Evolutionary conservation across 129 eudicot genomes (phyloP).

Genomic region (Arctium lappa): DNA sequence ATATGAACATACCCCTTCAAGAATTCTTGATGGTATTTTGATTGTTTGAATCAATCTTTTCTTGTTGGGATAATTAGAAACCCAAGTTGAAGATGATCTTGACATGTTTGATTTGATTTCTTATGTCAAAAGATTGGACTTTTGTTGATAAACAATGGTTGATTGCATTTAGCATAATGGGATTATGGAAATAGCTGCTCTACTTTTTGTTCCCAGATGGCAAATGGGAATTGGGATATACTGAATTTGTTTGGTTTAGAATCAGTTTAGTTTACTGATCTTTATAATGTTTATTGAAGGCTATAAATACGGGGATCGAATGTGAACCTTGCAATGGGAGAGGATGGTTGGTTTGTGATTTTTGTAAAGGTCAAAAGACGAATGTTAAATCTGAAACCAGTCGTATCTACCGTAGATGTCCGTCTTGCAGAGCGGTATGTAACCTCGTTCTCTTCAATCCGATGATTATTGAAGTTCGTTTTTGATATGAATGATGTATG

Average conservation of each 20-base stretch:
- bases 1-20: not conserved
- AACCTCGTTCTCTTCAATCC: not conserved
- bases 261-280: not conserved
- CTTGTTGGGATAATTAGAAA: not conserved
- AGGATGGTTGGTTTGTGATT: constrained; percentile 93
- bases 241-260: not conserved
- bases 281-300: not conserved
- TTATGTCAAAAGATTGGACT: not conserved
- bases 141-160: not conserved
- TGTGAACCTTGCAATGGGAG: constrained; percentile 86
- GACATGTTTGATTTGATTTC: constrained; percentile 1
- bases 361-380: constrained; percentile 85
- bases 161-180: not conserved
- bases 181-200: not conserved
- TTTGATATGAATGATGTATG: not conserved
- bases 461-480: not conserved
- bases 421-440: constrained; percentile 92
- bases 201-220: too few species aligned
- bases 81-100: not conserved
- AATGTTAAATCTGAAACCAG: constrained; percentile 75
- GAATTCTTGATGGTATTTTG: not conserved
- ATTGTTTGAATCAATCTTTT: not conserved
- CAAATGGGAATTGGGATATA: too few species aligned
- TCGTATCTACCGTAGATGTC: constrained; percentile 83
- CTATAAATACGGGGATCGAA: constrained; percentile 40